phyloP scores from a whole-genome alignment of 2,329 filamentous ascomycete species.

The Alternaria ventricosa region DNA sequence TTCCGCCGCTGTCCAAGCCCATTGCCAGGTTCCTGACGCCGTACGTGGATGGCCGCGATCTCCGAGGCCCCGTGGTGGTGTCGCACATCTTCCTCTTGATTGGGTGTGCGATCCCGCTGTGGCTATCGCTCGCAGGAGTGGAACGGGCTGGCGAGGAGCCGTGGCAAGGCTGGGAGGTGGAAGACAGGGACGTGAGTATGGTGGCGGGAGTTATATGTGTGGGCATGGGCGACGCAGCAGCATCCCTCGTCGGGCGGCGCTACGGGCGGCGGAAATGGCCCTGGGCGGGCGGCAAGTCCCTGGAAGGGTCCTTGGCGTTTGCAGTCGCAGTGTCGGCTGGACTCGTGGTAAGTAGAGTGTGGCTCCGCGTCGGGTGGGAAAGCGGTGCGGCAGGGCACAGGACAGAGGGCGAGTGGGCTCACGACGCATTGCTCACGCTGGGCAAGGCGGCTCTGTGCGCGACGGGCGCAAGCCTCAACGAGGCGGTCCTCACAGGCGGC shows the following conservation, averaged over 20 bases:
- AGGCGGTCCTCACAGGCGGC: slow-evolving; percentile 92
- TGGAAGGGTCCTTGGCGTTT: slow-evolving; percentile 87
- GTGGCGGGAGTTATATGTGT: slow-evolving; percentile 92
- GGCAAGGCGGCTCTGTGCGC: slow-evolving; percentile 75
- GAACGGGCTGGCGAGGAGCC: slow-evolving; percentile 62
- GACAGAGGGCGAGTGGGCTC: slow-evolving; percentile 53
- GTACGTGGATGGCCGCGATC: slow-evolving; percentile 92
- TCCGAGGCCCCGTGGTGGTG: slow-evolving; percentile 91
- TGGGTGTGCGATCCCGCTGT: slow-evolving; percentile 92
- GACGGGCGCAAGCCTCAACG: slow-evolving; percentile 81
- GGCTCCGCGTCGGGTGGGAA: slow-evolving; percentile 78
- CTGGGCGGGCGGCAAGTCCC: slow-evolving; percentile 94
- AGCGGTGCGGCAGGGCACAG: slow-evolving; percentile 20
- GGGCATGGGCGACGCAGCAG: slow-evolving; percentile 92
- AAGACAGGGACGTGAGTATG: slow-evolving; percentile 80
- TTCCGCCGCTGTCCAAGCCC: slow-evolving; percentile 86
- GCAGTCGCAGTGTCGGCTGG: slow-evolving; percentile 78
- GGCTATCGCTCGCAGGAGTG: slow-evolving; percentile 80
- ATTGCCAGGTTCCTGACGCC: slow-evolving; percentile 87
- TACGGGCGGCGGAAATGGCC: slow-evolving; percentile 91
- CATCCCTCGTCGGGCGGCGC: slow-evolving; percentile 84
- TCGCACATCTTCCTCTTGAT: slow-evolving; percentile 96
- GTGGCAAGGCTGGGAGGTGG: slow-evolving; percentile 76
- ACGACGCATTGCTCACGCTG: slow-evolving; percentile 39
- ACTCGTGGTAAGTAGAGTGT: slow-evolving; percentile 71